Evolutionary conservation across 768 basidiomycete species (phyloP), one percentile per base, ranked within the genome.

Genomic region (Xanthoconium stramineum): DNA sequence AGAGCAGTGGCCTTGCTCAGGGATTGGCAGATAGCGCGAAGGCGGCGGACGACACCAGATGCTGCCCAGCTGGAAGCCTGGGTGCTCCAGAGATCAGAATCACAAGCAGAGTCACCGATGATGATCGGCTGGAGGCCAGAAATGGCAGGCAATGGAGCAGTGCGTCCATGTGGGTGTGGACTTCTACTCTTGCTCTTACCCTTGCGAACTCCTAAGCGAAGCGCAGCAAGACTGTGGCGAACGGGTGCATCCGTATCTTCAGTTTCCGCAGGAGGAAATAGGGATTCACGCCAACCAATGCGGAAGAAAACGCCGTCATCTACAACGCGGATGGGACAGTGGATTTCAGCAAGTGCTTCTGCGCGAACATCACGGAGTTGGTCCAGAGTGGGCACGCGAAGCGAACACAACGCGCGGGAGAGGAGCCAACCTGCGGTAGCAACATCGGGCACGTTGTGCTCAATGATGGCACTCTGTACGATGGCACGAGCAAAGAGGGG

Each of bases 11-110:
- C 80, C 65, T 83, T 87, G 49, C 67, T 72, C 45, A 90, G 73
- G 17, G 83, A 85, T 66, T 88, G 88, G 62, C 86, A 88, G 37
- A 90, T 78, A 5, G 90, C 90, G 46, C 86, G 87, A 56, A 89
- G 73, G 32, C 88, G 78, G 47, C 87, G 82, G 38, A 83, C 80
- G 54, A 84, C 83, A 38, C 79, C 82, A 0, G 79, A 62, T 0
- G 84, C 73, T 1, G 80, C 81, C 89, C 89, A 91, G 6, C 78
- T 67, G 6, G 83, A 86, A 3, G 80, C 80, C 14, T 83, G 75
- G 4, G 73, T 63, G 0, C 83, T 78, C 86, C 87, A 88, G 11
- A 83, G 76, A 47, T 83, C 76, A 12, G 85, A 82, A 60, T 90
- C 86, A 56, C 75, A 80, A 24, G 79, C 77, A 47, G 82, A 83